Percentiles rank a stretch among this genome's conserved stretches.
These are phyloP conservation scores for Rosa multiflora DNA, from an alignment of 306 rosid species.

Conservation along the genomic window DNA sequence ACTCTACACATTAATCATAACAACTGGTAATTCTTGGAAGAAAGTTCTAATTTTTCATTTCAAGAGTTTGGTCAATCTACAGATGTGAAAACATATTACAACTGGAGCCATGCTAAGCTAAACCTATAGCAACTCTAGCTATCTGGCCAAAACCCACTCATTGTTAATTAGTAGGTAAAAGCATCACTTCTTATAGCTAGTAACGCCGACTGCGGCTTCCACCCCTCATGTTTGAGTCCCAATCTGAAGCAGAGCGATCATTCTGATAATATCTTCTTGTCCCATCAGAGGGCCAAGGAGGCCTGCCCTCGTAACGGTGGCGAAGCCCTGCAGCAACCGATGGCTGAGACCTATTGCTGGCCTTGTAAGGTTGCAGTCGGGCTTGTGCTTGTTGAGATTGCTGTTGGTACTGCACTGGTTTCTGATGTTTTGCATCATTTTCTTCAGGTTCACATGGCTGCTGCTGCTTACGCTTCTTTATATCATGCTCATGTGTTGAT, in stretches of 20 bases:
- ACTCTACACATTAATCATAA: too few relatives aligned
- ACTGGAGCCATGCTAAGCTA: too few relatives aligned
- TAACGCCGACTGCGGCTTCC: slow-evolving; percentile 30
- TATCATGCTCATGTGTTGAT: slow-evolving; percentile 39
- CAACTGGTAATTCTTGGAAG: too few relatives aligned
- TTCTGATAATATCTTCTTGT: slow-evolving; percentile 36
- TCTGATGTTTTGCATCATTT: not conserved
- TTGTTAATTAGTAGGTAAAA: too few relatives aligned
- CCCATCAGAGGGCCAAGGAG: slow-evolving; percentile 43
- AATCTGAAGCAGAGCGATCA: slow-evolving; percentile 35
- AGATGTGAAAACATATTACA: too few relatives aligned
- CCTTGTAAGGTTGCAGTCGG: slow-evolving; percentile 33
- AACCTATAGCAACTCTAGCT: too few relatives aligned
- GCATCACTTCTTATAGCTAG: not conserved
- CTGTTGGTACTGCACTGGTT: not conserved
- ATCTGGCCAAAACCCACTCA: too few relatives aligned
- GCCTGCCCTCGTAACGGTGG: slow-evolving; percentile 33
- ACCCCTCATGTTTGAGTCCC: slow-evolving; percentile 50
- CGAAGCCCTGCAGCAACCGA: slow-evolving; percentile 34
- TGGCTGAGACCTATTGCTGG: slow-evolving; percentile 37
- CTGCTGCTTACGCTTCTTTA: not conserved
- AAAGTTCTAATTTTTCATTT: too few relatives aligned
- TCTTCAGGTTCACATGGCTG: not conserved
- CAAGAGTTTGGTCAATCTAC: too few relatives aligned
- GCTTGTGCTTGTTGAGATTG: slow-evolving; percentile 42